Conservation (phyloP, 2,329 filamentous ascomycete species). For the Penicillium glabrum region DNA sequence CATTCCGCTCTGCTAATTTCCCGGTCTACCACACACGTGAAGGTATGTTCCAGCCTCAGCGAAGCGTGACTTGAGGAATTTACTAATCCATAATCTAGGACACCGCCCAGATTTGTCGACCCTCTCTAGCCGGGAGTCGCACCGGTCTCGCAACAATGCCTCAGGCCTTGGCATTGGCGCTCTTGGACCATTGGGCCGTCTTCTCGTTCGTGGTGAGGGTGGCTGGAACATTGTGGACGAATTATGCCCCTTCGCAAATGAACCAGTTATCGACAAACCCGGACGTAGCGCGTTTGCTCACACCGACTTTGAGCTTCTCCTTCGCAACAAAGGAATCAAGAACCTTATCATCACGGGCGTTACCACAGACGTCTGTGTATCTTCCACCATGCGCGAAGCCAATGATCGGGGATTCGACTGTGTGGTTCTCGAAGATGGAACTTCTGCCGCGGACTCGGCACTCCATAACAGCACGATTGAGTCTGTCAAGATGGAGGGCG, state of each 20-base stretch:
- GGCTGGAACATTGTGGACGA: conserved; percentile 60
- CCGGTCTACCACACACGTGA: conserved; percentile 48
- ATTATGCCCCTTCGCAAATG: conserved; percentile 48
- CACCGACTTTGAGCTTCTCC: conserved; percentile 54
- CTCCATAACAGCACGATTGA: conserved; percentile 45
- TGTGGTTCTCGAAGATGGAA: conserved; percentile 52
- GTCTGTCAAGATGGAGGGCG: conserved; percentile 49
- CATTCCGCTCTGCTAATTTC: conserved; percentile 41
- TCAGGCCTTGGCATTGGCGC: conserved; percentile 54
- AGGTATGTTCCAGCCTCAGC: conserved; percentile 26
- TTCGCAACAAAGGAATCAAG: conserved; percentile 52
- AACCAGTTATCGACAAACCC: conserved; percentile 57
- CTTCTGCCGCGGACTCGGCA: conserved; percentile 42
- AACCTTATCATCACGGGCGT: conserved; percentile 57
- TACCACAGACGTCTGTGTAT: conserved; percentile 58
- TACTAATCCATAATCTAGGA: conserved; percentile 28
- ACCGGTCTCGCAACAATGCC: conserved; percentile 54
- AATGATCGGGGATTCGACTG: conserved; percentile 58
- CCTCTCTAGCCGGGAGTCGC: conserved; percentile 54
- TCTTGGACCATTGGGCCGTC: conserved; percentile 56
- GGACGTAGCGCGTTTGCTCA: conserved; percentile 55
- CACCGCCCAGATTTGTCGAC: conserved; percentile 57
- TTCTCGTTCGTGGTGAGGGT: conserved; percentile 57
- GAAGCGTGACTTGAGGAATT: not conserved
- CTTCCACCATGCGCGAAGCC: conserved; percentile 56